phyloP scores from a whole-genome alignment of 768 basidiomycete genomes.

The Auriscalpium microsporum region DNA sequence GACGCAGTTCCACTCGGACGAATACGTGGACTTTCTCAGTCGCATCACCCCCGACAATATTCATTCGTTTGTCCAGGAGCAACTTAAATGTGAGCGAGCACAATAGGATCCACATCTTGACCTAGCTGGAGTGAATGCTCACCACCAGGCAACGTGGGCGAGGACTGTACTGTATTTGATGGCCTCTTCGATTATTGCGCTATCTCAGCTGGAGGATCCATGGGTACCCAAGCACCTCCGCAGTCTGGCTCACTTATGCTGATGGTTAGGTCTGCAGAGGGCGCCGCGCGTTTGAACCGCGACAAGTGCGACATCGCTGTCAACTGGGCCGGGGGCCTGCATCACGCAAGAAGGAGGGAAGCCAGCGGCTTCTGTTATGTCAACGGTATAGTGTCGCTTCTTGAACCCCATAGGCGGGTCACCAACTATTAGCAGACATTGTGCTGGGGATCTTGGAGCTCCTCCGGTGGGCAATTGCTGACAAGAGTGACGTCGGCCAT shows the following conservation, averaged over 20 bases:
- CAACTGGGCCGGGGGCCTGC: slow-evolving; percentile 98
- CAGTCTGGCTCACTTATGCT: not conserved
- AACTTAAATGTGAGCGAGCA: slow-evolving; percentile 74
- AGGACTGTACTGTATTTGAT: slow-evolving; percentile 98
- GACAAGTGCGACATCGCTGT: slow-evolving; percentile 99
- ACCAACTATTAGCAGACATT: no score
- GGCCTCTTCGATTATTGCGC: slow-evolving; percentile 98
- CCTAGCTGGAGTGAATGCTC: no score
- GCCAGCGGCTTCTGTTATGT: slow-evolving; percentile 99
- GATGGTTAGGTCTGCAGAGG: slow-evolving; percentile 55
- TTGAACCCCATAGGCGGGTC: no score
- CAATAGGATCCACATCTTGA: not conserved
- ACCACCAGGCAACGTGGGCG: slow-evolving; percentile 84
- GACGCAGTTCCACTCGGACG: slow-evolving; percentile 99
- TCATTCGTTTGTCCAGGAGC: slow-evolving; percentile 87
- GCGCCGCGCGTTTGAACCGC: slow-evolving; percentile 86
- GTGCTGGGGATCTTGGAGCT: slow-evolving; percentile 95
- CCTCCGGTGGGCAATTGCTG: slow-evolving; percentile 46
- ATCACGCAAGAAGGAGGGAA: slow-evolving; percentile 99
- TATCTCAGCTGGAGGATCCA: slow-evolving; percentile 98
- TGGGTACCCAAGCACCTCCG: slow-evolving; percentile 58
- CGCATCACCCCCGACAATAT: slow-evolving; percentile 94
- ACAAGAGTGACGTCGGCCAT: not conserved
- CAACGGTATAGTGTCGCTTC: slow-evolving; percentile 55
- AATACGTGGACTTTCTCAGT: slow-evolving; percentile 95